A percentile compares a stretch with the other conserved stretches of the same genome.
Evolutionary conservation across 495 filamentous ascomycete species (phyloP).

Genomic region (Physcia stellaris): DNA sequence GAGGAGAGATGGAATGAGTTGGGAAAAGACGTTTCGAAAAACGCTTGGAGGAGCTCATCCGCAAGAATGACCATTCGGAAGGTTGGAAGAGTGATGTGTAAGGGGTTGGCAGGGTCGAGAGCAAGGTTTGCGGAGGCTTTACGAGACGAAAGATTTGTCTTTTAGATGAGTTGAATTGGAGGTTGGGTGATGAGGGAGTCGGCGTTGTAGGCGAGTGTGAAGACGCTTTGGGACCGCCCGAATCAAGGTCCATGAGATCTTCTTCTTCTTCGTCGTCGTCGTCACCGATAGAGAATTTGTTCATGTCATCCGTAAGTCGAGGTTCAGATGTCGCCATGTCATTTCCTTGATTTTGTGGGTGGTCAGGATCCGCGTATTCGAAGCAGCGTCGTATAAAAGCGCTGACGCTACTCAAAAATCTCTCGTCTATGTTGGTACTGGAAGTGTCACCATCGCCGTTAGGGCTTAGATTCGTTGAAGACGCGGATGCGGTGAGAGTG

Average conservation of each 20-base stretch:
- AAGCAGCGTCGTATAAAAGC: constrained; percentile 94
- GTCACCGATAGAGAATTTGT: constrained; percentile 66
- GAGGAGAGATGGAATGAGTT: constrained; percentile 52
- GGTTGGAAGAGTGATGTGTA: constrained; percentile 92
- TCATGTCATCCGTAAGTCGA: constrained; percentile 31
- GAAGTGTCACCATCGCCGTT: constrained; percentile 21
- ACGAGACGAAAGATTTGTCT: constrained; percentile 9
- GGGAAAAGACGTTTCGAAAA: constrained; percentile 76
- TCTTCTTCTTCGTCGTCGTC: constrained; percentile 54
- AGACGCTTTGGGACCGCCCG: constrained; percentile 11
- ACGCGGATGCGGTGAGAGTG: constrained; percentile 37
- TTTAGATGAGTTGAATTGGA: constrained; percentile 10
- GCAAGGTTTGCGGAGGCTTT: constrained; percentile 58
- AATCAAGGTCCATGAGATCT: constrained; percentile 51
- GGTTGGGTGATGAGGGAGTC: constrained; percentile 10
- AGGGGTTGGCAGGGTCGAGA: constrained; percentile 78
- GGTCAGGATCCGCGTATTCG: constrained; percentile 94
- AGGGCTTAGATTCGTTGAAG: constrained; percentile 12
- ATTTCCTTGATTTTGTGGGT: constrained; percentile 40
- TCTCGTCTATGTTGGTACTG: constrained; percentile 48
- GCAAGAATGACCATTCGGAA: constrained; percentile 98
- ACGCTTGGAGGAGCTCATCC: constrained; percentile 87
- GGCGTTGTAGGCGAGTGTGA: constrained; percentile 8
- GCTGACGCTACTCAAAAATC: constrained; percentile 80
- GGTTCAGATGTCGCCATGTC: constrained; percentile 8